phyloP scores from a whole-genome alignment of 345 rosid genomes.

The Eucalyptus polyanthemos region DNA sequence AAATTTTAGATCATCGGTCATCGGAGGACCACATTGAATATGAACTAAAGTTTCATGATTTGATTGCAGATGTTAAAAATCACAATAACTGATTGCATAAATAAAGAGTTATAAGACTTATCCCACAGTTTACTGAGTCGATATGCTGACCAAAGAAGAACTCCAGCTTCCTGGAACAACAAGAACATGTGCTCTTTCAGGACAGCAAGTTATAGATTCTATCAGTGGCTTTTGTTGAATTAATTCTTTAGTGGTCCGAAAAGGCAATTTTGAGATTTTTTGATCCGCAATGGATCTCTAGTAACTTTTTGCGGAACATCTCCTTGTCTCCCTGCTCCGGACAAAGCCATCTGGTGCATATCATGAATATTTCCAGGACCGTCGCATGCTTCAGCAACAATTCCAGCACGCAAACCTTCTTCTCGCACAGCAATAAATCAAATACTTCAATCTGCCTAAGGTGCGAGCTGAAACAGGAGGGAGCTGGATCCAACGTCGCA shows the following conservation, averaged over 20 bases:
- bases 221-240: neutral
- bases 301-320: neutral
- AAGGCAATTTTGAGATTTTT: neutral
- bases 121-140: neutral
- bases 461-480: neutral
- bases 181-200: neutral
- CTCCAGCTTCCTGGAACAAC: neutral
- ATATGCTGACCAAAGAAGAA: neutral
- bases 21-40: neutral
- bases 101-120: neutral
- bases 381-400: neutral
- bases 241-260: neutral
- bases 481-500: neutral
- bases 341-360: neutral
- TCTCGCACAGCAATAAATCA: neutral
- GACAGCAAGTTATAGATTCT: neutral
- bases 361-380: neutral
- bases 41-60: too few species aligned
- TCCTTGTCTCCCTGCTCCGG: neutral
- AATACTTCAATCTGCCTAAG: neutral
- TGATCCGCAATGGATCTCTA: neutral
- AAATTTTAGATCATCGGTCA: neutral
- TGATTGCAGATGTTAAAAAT: neutral
- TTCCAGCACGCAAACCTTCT: neutral
- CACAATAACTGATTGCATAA: neutral